phyloP scores from a whole-genome alignment of 495 filamentous ascomycete genomes.

The Chaetomium tenue region DNA sequence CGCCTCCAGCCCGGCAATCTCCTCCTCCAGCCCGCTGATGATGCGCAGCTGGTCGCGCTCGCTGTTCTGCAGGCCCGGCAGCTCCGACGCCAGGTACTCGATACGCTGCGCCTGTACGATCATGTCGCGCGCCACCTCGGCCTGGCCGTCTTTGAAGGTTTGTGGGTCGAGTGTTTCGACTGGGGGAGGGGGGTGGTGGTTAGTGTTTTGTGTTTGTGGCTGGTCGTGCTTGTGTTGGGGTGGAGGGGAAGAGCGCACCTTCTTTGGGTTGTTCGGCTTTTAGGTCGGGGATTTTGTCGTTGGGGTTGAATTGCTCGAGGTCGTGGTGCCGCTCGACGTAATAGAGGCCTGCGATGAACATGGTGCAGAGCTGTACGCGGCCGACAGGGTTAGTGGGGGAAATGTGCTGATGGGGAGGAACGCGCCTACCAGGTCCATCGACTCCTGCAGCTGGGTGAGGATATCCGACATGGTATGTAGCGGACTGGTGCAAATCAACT shows the following conservation, averaged over 20 bases:
- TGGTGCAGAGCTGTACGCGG: conserved; percentile 67
- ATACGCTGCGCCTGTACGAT: conserved; percentile 93
- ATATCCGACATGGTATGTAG: conserved; percentile 65
- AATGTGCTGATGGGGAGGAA: too few species aligned
- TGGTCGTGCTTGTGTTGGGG: too few species aligned
- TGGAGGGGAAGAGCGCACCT: conserved; percentile 27
- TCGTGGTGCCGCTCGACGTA: conserved; percentile 83
- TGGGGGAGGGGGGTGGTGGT: conserved; percentile 20
- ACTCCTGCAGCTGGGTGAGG: conserved; percentile 91
- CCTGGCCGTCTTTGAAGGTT: conserved; percentile 66
- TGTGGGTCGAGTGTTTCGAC: conserved; percentile 63
- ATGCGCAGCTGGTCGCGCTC: conserved; percentile 75
- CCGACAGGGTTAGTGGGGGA: conserved; percentile 4
- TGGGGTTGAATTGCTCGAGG: conserved; percentile 61
- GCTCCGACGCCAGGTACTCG: conserved; percentile 72
- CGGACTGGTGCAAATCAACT: too few species aligned
- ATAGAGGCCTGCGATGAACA: conserved; percentile 83
- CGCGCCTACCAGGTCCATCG: conserved; percentile 83
- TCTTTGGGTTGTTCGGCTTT: conserved; percentile 49
- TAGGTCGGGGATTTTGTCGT: conserved; percentile 58
- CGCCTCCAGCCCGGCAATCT: conserved; percentile 69
- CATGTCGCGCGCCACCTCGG: conserved; percentile 81
- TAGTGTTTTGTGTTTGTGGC: neutral
- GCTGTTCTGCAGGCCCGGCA: conserved; percentile 86
- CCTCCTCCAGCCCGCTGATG: conserved; percentile 72